A percentile compares a stretch with the other conserved stretches of the same genome.
These are phyloP conservation scores for Astathelohania contejeani DNA, from an alignment of 371 early-diverging fungal species.

Conservation along the genomic window DNA sequence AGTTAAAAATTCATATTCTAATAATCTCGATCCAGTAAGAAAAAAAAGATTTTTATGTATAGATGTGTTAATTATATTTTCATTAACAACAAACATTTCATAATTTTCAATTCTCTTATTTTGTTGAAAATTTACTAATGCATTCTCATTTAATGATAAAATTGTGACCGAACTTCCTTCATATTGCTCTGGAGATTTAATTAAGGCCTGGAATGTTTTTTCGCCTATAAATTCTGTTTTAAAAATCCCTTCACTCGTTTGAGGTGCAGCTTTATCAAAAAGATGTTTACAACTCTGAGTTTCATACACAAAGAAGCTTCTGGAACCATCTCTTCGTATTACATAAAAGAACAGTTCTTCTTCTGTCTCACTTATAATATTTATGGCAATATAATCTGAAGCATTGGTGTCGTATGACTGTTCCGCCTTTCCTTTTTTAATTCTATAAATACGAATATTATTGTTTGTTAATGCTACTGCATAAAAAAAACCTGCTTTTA, in stretches of 20 bases:
- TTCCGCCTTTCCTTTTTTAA: conserved; percentile 11
- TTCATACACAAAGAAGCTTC: conserved; percentile 27
- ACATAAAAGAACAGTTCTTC: conserved; percentile 29
- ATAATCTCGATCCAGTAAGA: conserved; percentile 10
- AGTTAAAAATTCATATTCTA: conserved; percentile 27
- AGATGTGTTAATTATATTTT: conserved; percentile 4
- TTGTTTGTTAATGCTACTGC: conserved; percentile 16
- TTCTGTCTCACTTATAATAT: conserved; percentile 30
- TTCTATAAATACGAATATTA: conserved; percentile 18
- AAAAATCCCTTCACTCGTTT: conserved; percentile 8
- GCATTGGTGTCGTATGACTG: conserved; percentile 8
- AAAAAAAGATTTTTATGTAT: conserved; percentile 12
- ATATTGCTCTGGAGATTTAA: no score
- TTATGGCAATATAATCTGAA: conserved; percentile 24
- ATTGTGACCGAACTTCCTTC: conserved; percentile 14
- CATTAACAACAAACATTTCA: conserved; percentile 13
- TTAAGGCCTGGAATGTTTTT: no score
- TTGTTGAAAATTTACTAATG: conserved; percentile 26
- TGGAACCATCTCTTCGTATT: conserved; percentile 16
- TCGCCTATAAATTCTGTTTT: conserved; percentile 4
- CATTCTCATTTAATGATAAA: conserved; percentile 30
- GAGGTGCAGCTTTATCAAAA: conserved; percentile 12
- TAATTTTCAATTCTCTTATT: conserved; percentile 29
- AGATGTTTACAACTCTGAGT: no score
- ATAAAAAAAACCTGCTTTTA: background rate